A percentile compares a stretch with the other conserved stretches of the same genome.
phyloP scores from a whole-genome alignment of 2,329 filamentous ascomycete genomes.

The Purpureocillium takamizusanense region DNA sequence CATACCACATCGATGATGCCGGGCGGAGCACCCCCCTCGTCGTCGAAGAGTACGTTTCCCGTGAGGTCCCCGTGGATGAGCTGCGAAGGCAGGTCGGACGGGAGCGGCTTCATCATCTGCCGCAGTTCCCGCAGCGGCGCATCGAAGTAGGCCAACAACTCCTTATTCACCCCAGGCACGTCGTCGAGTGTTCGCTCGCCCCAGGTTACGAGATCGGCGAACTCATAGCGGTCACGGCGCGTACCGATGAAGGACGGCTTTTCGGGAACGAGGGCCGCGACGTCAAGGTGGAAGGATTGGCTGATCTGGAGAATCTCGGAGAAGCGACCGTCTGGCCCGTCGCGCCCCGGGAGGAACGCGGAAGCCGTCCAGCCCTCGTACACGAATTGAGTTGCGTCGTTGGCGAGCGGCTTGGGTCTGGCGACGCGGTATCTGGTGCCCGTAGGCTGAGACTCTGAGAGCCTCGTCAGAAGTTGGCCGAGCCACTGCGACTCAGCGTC shows the following conservation, averaged over 20 bases:
- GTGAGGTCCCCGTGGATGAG: conserved; percentile 6
- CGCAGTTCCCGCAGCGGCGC: background rate
- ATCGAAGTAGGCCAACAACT: background rate
- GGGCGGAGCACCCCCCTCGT: background rate
- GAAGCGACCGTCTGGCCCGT: background rate
- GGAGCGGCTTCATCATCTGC: conserved; percentile 1
- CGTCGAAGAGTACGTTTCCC: conserved; percentile 6
- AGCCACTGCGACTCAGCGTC: conserved; percentile 4
- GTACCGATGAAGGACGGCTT: conserved; percentile 3
- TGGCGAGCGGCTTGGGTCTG: background rate
- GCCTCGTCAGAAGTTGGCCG: background rate
- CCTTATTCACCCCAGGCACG: background rate
- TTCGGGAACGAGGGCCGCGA: background rate
- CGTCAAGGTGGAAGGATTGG: conserved; percentile 2
- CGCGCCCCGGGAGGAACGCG: no score
- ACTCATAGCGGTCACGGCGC: conserved; percentile 3
- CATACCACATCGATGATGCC: conserved; percentile 8
- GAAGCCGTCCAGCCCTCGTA: conserved; percentile 3
- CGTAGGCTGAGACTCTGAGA: background rate
- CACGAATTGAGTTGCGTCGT: background rate
- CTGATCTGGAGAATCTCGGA: background rate
- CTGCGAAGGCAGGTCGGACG: background rate
- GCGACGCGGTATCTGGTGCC: background rate
- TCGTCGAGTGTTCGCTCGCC: conserved; percentile 1
- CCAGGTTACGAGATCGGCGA: conserved; percentile 6